Base-by-base conservation (phyloP, 805 yeast species). In the Candida pini region DNA sequence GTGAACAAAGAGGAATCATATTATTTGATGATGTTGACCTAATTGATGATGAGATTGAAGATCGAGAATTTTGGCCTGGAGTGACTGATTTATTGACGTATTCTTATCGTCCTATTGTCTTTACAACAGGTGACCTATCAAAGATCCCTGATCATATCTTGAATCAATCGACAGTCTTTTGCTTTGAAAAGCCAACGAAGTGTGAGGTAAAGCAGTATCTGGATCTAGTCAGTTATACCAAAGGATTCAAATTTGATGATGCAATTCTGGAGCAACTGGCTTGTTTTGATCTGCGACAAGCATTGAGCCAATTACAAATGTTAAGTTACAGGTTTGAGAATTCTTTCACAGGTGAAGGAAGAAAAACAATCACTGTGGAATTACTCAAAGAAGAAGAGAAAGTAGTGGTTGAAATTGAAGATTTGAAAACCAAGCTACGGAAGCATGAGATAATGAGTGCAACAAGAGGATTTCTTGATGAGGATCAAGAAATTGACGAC, bases 1-100 rank as follows among this genome's bases (percentile, higher is more conserved):
- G 38, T 10, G 26, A 33, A 15, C 47, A 47, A 28, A 69, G 75
- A 39, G 15, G 19, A 6, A 62, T 87, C 5, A 78, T 92, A 4
- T 57, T 92, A 22, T 66, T 90, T 38, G 96, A 89, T 47, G 96
- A 90, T 48, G 89, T 84, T 26, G 96, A 90, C 53, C 64, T 85
- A 9, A 54, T 89, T 14, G 86, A 81, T 48, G 86, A 76, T 35
- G 76, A 71, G 10, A 13, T 12, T 26, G 76, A 73, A 4, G 97
- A 92, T 48, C 75, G 72, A 37, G 76, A 77, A 2, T 89, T 90
- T 51, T 92, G 97, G 96, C 51, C 67, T 1, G 76, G 81, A 2
- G 67, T 87, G 3, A 73, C 71, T 30, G 79, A 75, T 31, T 66
- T 85, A 10, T 56, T 87, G 26, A 64, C 47, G 3, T 56, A 48